Evolutionary conservation across 495 filamentous ascomycete genomes (phyloP).

Genomic region (Aspergillus conjunctus): DNA sequence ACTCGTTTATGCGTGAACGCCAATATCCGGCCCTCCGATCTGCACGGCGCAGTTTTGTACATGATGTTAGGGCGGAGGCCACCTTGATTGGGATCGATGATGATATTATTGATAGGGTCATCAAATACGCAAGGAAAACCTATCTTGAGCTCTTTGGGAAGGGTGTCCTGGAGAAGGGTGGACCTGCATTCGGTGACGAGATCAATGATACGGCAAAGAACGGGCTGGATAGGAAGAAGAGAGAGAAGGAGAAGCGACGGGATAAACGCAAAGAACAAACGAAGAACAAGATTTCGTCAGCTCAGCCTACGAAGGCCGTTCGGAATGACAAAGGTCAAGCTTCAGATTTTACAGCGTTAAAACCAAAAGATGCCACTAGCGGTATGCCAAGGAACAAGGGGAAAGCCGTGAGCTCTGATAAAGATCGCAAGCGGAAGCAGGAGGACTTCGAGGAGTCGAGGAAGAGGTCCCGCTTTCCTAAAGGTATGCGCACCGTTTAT

Average conservation of each 20-base stretch:
- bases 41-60: slow-evolving; percentile 26
- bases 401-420: slow-evolving; percentile 9
- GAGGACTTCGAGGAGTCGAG: background rate
- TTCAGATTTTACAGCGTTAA: background rate
- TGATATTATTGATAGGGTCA: slow-evolving; percentile 12
- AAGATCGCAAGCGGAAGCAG: slow-evolving; percentile 26
- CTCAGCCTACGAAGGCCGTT: background rate
- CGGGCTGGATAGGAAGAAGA: background rate
- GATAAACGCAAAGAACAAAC: background rate
- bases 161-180: slow-evolving; percentile 1
- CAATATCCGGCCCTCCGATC: slow-evolving; percentile 24
- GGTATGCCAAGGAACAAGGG: background rate
- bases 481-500: background rate
- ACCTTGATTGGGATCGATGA: slow-evolving; percentile 19
- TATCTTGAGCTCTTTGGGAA: slow-evolving; percentile 25
- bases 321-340: background rate
- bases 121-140: slow-evolving; percentile 26
- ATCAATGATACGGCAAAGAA: slow-evolving; percentile 19
- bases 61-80: slow-evolving; percentile 23
- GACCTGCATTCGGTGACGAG: slow-evolving; percentile 30
- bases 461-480: background rate
- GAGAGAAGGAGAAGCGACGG: slow-evolving; percentile 4
- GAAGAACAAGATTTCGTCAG: background rate
- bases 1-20: slow-evolving; percentile 27
- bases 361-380: background rate